Evolutionary conservation across 228 moss, liverwort and hornwort genomes (phyloP).

Genomic region (Sphagnum magellanicum): DNA sequence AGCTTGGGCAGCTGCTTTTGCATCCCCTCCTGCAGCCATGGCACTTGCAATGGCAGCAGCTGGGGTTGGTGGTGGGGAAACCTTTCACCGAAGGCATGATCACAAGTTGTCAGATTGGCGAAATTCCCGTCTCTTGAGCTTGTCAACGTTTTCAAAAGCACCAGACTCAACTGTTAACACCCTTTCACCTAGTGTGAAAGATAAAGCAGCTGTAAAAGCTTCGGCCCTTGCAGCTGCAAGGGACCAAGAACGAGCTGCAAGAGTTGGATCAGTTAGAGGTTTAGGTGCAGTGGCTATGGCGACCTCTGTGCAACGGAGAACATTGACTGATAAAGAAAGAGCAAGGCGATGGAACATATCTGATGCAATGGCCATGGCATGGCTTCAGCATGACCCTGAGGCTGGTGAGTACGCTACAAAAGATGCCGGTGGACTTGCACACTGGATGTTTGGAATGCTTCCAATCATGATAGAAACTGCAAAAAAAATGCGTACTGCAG

Average conservation of each 20-base stretch:
- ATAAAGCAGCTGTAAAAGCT: constrained; percentile 71
- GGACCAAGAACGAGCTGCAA: constrained; percentile 82
- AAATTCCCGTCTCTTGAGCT: constrained; percentile 51
- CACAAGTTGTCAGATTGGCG: constrained; percentile 38
- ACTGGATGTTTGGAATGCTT: constrained; percentile 47
- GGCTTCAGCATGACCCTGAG: constrained; percentile 54
- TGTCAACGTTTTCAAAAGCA: constrained; percentile 53
- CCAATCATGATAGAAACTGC: constrained; percentile 68
- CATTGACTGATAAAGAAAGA: constrained; percentile 66
- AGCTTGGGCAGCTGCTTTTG: constrained; percentile 90
- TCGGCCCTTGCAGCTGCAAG: constrained; percentile 66
- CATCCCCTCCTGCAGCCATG: constrained; percentile 89
- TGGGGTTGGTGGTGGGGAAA: constrained; percentile 83
- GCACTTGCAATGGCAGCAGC: constrained; percentile 94
- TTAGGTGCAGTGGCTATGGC: constrained; percentile 97
- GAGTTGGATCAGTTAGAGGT: constrained; percentile 88
- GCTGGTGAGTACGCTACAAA: constrained; percentile 40
- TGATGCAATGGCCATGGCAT: constrained; percentile 71
- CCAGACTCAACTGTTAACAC: constrained; percentile 42
- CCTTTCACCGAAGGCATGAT: constrained; percentile 33
- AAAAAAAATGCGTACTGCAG: constrained; percentile 49
- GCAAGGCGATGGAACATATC: constrained; percentile 69
- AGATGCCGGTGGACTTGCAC: constrained; percentile 18
- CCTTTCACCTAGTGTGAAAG: constrained; percentile 31
- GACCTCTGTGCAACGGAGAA: constrained; percentile 75